Evolutionary conservation across 176 grass and related monocot species (phyloP), one percentile per base, ranked within the genome.

Genomic region (Urochloa ruziziensis): DNA sequence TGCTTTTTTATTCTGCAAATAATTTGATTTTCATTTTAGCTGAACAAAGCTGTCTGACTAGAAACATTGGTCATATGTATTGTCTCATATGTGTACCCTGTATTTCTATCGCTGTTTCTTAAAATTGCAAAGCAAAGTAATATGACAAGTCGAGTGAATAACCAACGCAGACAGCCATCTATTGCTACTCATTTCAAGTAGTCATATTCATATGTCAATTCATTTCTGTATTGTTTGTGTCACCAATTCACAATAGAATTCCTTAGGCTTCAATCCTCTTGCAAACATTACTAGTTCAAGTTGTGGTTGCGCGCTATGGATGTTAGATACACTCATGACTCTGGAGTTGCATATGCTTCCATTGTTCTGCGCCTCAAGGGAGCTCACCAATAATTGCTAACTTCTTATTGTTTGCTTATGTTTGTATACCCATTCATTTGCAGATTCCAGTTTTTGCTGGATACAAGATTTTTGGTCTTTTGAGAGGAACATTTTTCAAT

Each of bases 381-480:
- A 34, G 33, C 11, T 51, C 6, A 2, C 32, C 12, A 86, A 73
- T 74, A 5, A 42, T 49, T 17, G 28, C 4, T n/a, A 44, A 65
- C 35, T 86, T 77, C 1, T 69, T 82, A 54, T 78, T 58, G 11
- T 74, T 56, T 66, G 17, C 30, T 86, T 83, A 52, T 52, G 34
- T 67, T 17, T 81, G 2, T 63, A 29, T 66, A 47, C 60, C 4
- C 74, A 36, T 62, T 44, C 70, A 84, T 81, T 42, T 88, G 51
- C 87, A 96, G 96, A 99, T 99, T 85, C 96, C 93, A 42, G 85
- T 80, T 56, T 98, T 96, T 89, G 93, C 85, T 81, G 93, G 62
- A 46, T 99, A 99, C 87, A 94, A 99, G 84, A 80, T 90, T 63
- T 96, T 74, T 13, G 74, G 83, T 78, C 82, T 98, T 52, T 78